Evolutionary conservation across 306 rosid species (phyloP).

Genomic region (Mimosa pudica): DNA sequence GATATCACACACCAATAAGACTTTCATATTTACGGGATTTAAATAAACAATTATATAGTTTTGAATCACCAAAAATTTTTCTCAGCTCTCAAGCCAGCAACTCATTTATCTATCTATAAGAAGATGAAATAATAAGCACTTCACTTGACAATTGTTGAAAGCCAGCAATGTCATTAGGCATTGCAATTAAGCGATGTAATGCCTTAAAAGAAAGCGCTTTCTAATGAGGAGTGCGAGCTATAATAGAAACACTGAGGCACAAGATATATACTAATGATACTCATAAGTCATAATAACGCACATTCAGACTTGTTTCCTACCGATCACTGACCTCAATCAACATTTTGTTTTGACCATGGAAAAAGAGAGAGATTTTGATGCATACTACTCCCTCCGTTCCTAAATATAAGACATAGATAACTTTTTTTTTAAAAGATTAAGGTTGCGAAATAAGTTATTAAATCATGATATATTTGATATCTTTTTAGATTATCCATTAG

Average conservation of each 20-base stretch:
- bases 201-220: not conserved
- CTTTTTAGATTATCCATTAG: no score
- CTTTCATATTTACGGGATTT: no score
- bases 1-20: no score
- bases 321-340: not conserved
- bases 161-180: not conserved
- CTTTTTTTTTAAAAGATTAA: no score
- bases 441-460: no score
- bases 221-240: slow-evolving; percentile 3
- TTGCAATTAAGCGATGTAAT: slow-evolving; percentile 30
- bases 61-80: no score
- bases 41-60: no score
- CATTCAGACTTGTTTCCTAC: slow-evolving; percentile 7
- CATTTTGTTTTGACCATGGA: not conserved
- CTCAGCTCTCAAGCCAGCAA: no score
- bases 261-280: not conserved
- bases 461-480: no score
- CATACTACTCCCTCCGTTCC: no score
- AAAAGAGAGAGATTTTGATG: not conserved
- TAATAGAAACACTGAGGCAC: not conserved
- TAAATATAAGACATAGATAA: no score
- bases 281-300: not conserved
- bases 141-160: not conserved
- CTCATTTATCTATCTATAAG: no score
- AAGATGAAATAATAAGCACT: not conserved